Conservation (phyloP, 306 rosid species). For the Ormosia semicastrata region DNA sequence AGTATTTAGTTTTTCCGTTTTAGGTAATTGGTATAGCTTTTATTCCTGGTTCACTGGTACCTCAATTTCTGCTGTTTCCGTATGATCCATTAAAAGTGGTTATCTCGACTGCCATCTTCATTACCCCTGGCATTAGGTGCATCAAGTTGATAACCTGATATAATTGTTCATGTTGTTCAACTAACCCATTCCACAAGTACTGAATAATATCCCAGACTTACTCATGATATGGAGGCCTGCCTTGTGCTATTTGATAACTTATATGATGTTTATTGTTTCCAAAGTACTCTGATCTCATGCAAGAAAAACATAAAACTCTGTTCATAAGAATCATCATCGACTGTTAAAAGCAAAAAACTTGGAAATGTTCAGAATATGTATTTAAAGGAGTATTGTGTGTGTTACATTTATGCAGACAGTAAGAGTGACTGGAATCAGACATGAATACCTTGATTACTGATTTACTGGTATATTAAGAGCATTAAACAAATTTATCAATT, state of each 20-base stretch:
- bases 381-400: background rate
- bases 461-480: background rate
- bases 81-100: background rate
- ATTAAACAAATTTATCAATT: background rate
- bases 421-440: background rate
- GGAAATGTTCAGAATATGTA: slow-evolving; percentile 5
- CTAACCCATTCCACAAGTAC: background rate
- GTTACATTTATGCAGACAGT: background rate
- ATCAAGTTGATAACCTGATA: background rate
- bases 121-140: slow-evolving; percentile 1
- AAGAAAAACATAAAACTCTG: background rate
- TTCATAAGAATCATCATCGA: background rate
- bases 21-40: background rate
- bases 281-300: background rate
- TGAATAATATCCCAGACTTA: background rate
- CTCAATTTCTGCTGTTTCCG: background rate
- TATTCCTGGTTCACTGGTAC: background rate
- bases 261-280: background rate
- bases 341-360: background rate
- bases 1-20: slow-evolving; percentile 31
- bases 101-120: background rate
- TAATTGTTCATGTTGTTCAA: background rate
- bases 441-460: background rate
- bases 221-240: background rate
- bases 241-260: background rate